Conservation (phyloP, 2,329 filamentous ascomycete species). For the Aureobasidium sp. region DNA sequence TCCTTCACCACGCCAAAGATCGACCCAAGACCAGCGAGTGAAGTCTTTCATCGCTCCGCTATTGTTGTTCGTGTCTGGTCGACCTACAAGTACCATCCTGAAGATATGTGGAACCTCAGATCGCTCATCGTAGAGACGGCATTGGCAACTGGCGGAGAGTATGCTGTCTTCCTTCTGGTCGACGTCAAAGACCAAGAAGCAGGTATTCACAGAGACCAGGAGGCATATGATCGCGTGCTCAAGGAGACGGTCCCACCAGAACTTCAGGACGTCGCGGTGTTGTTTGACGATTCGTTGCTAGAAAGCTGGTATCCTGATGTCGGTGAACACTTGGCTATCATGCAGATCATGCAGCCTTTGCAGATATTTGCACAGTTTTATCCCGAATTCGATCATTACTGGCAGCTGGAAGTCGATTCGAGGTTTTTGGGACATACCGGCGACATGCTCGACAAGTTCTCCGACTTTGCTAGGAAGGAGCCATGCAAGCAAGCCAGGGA, state of each 20-base stretch:
- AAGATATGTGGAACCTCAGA: constrained; percentile 37
- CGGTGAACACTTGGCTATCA: constrained; percentile 37
- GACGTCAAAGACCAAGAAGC: constrained; percentile 45
- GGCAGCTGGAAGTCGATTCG: constrained; percentile 81
- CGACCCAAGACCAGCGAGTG: neutral
- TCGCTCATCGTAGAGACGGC: constrained; percentile 38
- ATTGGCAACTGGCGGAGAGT: constrained; percentile 37
- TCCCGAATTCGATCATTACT: constrained; percentile 67
- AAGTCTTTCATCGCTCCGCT: constrained; percentile 23
- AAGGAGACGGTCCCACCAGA: constrained; percentile 58
- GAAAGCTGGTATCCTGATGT: constrained; percentile 40
- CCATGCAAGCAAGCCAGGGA: constrained; percentile 52
- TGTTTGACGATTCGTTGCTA: constrained; percentile 59
- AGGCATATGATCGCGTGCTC: constrained; percentile 53
- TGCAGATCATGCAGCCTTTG: constrained; percentile 58
- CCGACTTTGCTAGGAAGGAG: constrained; percentile 45
- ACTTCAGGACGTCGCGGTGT: constrained; percentile 60
- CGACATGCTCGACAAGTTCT: constrained; percentile 61
- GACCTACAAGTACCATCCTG: constrained; percentile 36
- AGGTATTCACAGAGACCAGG: constrained; percentile 50
- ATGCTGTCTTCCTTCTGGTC: constrained; percentile 38
- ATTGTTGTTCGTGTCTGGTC: constrained; percentile 39
- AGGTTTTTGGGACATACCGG: constrained; percentile 72
- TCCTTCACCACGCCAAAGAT: constrained; percentile 8
- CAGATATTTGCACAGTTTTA: constrained; percentile 68